Conservation (phyloP, 495 filamentous ascomycete species). For the Filosporella fistucella region DNA sequence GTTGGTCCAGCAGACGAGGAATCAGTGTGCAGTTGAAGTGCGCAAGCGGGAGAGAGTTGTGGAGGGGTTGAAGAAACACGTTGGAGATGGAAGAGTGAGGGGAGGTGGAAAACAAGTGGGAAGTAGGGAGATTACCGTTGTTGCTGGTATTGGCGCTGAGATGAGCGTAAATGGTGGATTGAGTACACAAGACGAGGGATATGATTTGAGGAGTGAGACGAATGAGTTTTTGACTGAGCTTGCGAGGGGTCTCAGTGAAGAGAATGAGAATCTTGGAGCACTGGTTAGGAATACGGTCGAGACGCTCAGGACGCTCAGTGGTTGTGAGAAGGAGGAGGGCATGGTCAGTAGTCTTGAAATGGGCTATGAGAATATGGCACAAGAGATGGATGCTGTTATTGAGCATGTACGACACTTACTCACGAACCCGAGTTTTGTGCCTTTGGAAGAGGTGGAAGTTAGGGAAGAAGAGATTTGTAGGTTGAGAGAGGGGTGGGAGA, state of each 20-base stretch:
- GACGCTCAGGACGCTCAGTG: slow-evolving; percentile 75
- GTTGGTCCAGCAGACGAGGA: slow-evolving; percentile 72
- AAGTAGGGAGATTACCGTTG: slow-evolving; percentile 51
- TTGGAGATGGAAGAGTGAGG: slow-evolving; percentile 44
- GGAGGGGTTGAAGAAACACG: slow-evolving; percentile 78
- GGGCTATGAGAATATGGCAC: slow-evolving; percentile 63
- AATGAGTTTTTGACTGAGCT: slow-evolving; percentile 88
- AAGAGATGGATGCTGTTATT: slow-evolving; percentile 68
- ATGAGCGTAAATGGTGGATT: slow-evolving; percentile 31
- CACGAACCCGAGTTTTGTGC: slow-evolving; percentile 93
- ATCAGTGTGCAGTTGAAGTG: slow-evolving; percentile 86
- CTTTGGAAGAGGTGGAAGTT: slow-evolving; percentile 87
- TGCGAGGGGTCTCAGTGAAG: slow-evolving; percentile 83
- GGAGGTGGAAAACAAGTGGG: slow-evolving; percentile 42
- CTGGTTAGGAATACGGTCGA: slow-evolving; percentile 67
- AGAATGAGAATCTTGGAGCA: slow-evolving; percentile 80
- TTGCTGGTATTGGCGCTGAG: slow-evolving; percentile 34
- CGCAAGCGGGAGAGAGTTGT: slow-evolving; percentile 88
- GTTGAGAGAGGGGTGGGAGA: slow-evolving; percentile 80
- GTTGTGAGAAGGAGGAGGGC: slow-evolving; percentile 52
- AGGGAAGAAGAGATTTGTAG: slow-evolving; percentile 85
- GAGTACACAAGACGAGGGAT: slow-evolving; percentile 53
- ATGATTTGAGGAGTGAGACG: slow-evolving; percentile 80
- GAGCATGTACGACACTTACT: slow-evolving; percentile 76
- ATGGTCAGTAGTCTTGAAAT: slow-evolving; percentile 26